phyloP scores from a whole-genome alignment of 495 filamentous ascomycete species.

The Rostrohypoxylon terebratum region DNA sequence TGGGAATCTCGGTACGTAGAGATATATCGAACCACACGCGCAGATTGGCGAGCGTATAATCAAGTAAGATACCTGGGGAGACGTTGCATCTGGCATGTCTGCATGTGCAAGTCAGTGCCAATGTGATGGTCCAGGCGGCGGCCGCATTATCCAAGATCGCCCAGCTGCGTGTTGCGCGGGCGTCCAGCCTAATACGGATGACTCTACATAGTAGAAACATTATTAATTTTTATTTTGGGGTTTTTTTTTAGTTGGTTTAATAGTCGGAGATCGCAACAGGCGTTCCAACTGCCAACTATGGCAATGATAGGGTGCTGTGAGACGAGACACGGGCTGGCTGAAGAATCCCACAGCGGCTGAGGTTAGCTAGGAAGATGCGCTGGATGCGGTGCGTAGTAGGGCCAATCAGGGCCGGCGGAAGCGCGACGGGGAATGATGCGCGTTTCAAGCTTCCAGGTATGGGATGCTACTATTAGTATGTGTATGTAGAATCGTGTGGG shows the following conservation, averaged over 20 bases:
- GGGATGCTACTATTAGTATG: too few relatives aligned
- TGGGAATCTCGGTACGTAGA: background rate
- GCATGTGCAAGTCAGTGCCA: background rate
- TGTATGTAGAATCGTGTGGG: background rate
- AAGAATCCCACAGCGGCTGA: slow-evolving; percentile 34
- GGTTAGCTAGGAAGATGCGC: slow-evolving; percentile 18
- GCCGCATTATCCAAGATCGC: slow-evolving; percentile 29
- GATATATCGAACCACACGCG: slow-evolving; percentile 15
- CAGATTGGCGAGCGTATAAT: background rate
- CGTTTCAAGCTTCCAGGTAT: slow-evolving; percentile 32
- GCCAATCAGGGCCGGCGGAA: slow-evolving; percentile 21
- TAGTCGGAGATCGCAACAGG: slow-evolving; percentile 14
- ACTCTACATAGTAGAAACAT: background rate
- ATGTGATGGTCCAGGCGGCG: slow-evolving; percentile 39
- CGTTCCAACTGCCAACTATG: slow-evolving; percentile 32
- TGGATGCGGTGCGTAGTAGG: slow-evolving; percentile 24
- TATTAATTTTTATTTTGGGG: too few relatives aligned
- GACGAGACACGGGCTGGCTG: slow-evolving; percentile 38
- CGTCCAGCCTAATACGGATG: slow-evolving; percentile 35
- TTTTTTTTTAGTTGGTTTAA: too few relatives aligned
- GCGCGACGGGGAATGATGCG: slow-evolving; percentile 32
- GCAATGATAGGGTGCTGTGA: slow-evolving; percentile 29
- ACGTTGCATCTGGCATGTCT: slow-evolving; percentile 21
- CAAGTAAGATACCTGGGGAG: slow-evolving; percentile 11
- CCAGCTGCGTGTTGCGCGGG: slow-evolving; percentile 33